These are phyloP conservation scores for Calonectria hawksworthii DNA, from an alignment of 2,329 filamentous ascomycete genomes.

Conservation along the genomic window DNA sequence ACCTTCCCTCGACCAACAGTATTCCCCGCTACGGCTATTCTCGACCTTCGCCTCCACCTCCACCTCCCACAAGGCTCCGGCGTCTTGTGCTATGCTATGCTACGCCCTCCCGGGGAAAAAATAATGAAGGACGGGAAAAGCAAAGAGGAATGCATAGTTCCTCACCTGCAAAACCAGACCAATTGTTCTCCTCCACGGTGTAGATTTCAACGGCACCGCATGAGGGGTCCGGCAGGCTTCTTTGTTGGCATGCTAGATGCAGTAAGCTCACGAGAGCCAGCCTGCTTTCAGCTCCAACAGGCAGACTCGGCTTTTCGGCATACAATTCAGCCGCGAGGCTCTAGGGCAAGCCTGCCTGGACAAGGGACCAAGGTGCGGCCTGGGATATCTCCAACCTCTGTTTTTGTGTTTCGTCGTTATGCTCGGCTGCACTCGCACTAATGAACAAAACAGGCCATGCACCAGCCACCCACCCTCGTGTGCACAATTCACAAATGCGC, in stretches of 20 bases:
- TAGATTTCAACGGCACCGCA: neutral
- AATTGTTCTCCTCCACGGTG: neutral
- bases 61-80: neutral
- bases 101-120: neutral
- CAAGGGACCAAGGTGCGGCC: neutral
- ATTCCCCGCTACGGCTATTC: neutral
- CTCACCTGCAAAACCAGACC: neutral
- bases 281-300: neutral
- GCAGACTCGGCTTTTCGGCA: slow-evolving; percentile 3
- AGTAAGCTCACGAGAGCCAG: slow-evolving; percentile 8
- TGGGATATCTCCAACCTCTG: slow-evolving; percentile 15
- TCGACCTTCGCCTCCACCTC: neutral
- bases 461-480: neutral
- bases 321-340: slow-evolving; percentile 7
- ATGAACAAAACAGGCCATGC: neutral
- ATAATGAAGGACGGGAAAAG: neutral
- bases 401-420: neutral
- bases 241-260: neutral
- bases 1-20: neutral
- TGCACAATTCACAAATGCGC: neutral
- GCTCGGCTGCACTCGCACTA: neutral
- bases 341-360: neutral
- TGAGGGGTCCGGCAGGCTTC: neutral
- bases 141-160: too few species aligned
- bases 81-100: neutral